Evolutionary conservation across 345 rosid species (phyloP), one percentile per base, ranked within the genome.

Genomic region (Ceriops decandra): DNA sequence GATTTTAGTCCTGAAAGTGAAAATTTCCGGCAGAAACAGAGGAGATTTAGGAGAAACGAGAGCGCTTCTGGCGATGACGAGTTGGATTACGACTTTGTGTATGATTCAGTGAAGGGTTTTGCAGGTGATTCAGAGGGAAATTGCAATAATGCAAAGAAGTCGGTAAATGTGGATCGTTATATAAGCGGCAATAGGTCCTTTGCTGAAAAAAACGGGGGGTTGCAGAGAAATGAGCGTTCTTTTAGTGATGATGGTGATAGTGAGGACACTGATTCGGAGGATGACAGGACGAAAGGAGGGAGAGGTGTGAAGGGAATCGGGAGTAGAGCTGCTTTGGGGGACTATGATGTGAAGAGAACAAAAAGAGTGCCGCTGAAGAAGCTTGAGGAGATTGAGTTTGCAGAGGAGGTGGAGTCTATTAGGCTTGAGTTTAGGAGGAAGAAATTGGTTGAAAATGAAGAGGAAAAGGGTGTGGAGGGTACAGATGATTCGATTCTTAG

Each of bases 271-370:
- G 81, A 79, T 60, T 61, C 53, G 0, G 84, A 76, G 52, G 78
- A 72, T 2, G 76, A 76, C 51, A 71, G 72, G 63, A 76, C 69
- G 81, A 74, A 35, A 65, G 80, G 83, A 66, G 73, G 84, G 83
- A 81, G 70, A 47, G 85, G 84, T 68, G 62, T 78, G 74, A 84
- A 69, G 80, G 86, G 58, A 71, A 75, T 81, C 5, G 92, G 97
- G 24, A 84, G 96, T 68, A 86, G 86, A 11, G 91, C 96, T 10
- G 80, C 98, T 3, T 80, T 90, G 63, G 97, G 91, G 22, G 86
- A 83, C 65, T 84, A 85, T 64, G 99, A 88, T 83, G 15, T 76
- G 79, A 95, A 85, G 77, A 69, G 76, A 61, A 88, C 71, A 1
- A 92, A 80, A 76, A 86, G 97, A 77, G 88, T 88, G 28, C 85